A percentile compares a stretch with the other conserved stretches of the same genome.
These are phyloP conservation scores for Tolypocladium sp. DNA, from an alignment of 2,329 filamentous ascomycete genomes.

Conservation along the genomic window DNA sequence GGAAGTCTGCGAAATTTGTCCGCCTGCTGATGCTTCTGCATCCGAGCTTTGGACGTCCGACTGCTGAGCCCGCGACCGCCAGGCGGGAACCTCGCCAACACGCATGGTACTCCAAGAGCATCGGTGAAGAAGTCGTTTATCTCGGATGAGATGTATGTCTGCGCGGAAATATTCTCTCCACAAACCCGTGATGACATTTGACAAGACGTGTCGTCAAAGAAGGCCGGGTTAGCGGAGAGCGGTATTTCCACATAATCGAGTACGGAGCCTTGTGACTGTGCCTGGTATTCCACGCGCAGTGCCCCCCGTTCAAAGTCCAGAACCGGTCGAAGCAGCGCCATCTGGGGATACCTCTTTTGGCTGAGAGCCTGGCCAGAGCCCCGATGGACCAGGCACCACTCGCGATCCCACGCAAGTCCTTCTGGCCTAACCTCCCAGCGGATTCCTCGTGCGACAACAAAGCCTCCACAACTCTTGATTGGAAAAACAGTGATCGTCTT, in stretches of 20 bases:
- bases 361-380: conserved; percentile 77
- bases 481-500: conserved; percentile 70
- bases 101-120: conserved; percentile 69
- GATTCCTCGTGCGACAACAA: conserved; percentile 51
- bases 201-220: conserved; percentile 36
- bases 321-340: conserved; percentile 71
- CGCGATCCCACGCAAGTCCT: conserved; percentile 86
- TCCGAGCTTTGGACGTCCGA: conserved; percentile 63
- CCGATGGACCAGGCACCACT: conserved; percentile 89
- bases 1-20: conserved; percentile 27
- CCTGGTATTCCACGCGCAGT: conserved; percentile 50
- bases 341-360: conserved; percentile 80
- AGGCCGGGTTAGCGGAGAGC: conserved; percentile 56
- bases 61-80: conserved; percentile 48
- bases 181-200: conserved; percentile 61
- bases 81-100: conserved; percentile 74
- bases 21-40: conserved; percentile 46
- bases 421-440: conserved; percentile 73
- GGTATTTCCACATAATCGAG: conserved; percentile 40
- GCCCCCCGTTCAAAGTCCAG: conserved; percentile 62
- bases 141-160: conserved; percentile 55
- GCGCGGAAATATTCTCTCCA: conserved; percentile 65
- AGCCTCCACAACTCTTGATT: conserved; percentile 89
- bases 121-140: conserved; percentile 72
- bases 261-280: conserved; percentile 6